Conservation (phyloP, 345 rosid genomes). For the Camelina hispida region DNA sequence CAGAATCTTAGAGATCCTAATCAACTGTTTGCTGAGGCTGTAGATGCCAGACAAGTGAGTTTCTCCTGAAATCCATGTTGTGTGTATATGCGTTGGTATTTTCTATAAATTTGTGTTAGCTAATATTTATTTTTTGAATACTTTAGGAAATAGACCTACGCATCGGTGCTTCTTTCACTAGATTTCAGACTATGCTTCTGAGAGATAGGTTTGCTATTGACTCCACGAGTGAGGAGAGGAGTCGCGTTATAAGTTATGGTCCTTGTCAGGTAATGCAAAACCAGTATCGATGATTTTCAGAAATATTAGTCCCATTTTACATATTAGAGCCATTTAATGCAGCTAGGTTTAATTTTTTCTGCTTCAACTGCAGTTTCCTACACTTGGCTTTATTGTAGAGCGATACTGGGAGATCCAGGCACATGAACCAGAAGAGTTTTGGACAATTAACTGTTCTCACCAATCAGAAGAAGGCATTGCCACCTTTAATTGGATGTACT, state of each 20-base stretch:
- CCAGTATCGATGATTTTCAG: constrained; percentile 5
- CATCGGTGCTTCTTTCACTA: constrained; percentile 96
- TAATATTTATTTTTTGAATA: constrained; percentile 15
- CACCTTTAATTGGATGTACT: constrained; percentile 88
- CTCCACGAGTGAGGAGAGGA: constrained; percentile 75
- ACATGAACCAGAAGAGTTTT: constrained; percentile 96
- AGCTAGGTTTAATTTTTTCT: constrained; percentile 33
- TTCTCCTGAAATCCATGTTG: constrained; percentile 14
- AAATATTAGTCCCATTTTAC: constrained; percentile 12
- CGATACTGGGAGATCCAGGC: constrained; percentile 96
- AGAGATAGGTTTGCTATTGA: constrained; percentile 77
- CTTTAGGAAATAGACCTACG: constrained; percentile 93
- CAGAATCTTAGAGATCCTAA: constrained; percentile 93
- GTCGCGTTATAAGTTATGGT: constrained; percentile 93
- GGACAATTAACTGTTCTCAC: constrained; percentile 90
- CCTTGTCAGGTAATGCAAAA: constrained; percentile 84
- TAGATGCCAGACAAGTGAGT: constrained; percentile 98
- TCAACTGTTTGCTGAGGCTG: constrained; percentile 85
- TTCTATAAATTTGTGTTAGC: not conserved
- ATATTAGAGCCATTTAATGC: constrained; percentile 27
- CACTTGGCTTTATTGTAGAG: constrained; percentile 95
- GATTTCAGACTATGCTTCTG: constrained; percentile 94
- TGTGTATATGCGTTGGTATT: constrained; percentile 17
- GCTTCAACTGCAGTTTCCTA: constrained; percentile 71
- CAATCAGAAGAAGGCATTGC: constrained; percentile 77